Conservation (phyloP, 495 filamentous ascomycete species). For the Hyaloscypha bicolor region DNA sequence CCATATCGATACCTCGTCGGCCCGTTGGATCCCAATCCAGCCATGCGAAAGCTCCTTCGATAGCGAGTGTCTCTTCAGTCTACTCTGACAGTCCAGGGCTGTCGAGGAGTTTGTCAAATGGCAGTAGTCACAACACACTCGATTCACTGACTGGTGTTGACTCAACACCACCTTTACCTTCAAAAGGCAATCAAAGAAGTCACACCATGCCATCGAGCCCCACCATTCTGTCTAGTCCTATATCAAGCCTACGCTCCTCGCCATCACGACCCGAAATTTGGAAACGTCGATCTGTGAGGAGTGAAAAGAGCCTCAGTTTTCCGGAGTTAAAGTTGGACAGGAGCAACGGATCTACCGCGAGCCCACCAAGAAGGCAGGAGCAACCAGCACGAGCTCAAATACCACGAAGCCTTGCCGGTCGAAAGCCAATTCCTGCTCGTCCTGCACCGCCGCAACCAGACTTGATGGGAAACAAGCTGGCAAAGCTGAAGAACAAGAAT, state of each 20-base stretch:
- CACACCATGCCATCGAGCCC: conserved; percentile 8
- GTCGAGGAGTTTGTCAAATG: conserved; percentile 28
- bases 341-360: conserved; percentile 34
- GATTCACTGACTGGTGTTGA: conserved; percentile 30
- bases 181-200: conserved; percentile 21
- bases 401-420: conserved; percentile 23
- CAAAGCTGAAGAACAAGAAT: conserved; percentile 29
- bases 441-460: conserved; percentile 29
- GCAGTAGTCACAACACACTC: conserved; percentile 24
- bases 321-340: conserved; percentile 30
- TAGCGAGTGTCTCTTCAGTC: conserved; percentile 24
- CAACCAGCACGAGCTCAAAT: conserved; percentile 15
- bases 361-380: conserved; percentile 24
- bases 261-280: conserved; percentile 30
- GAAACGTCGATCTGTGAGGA: conserved; percentile 29
- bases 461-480: conserved; percentile 30
- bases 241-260: conserved; percentile 19
- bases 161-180: conserved; percentile 28
- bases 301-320: conserved; percentile 28
- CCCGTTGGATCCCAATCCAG: conserved; percentile 22
- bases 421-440: conserved; percentile 28
- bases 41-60: conserved; percentile 11
- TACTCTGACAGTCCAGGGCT: conserved; percentile 28
- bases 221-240: conserved; percentile 15
- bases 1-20: conserved; percentile 26